Evolutionary conservation across 2,329 filamentous ascomycete genomes (phyloP), one percentile per base, ranked within the genome.

Genomic region (Aspergillus sp.): DNA sequence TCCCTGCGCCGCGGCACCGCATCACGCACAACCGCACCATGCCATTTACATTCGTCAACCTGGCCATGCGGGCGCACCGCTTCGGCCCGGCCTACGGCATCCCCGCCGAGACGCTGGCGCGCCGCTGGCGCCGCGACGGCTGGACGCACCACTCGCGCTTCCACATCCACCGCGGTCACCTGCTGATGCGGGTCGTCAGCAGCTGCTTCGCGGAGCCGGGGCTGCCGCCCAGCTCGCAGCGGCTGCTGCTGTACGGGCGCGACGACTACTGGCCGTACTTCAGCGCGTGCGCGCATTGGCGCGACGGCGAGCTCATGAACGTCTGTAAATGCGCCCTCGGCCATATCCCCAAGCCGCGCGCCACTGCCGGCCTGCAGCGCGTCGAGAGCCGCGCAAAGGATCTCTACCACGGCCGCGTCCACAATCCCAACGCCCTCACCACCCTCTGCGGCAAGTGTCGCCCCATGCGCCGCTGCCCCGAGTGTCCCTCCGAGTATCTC

Each of bases 261-360:
- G 79, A 82, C 47, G 82, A 85, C 60, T 85, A 83, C 66, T 78
- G 73, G 49, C 83, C 83, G 0, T 86, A 81, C 63, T 86, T 86
- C 67, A 83, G 80, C 10, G 79, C 78, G 1, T 86, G 83, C 58
- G 75, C 80, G 1, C 83, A 86, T 64, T 86, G 83, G 83, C 75
- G 77, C 16, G 80, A 85, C 55, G 83, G 83, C 16, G 73, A 82
- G 33, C 69, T 86, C 14, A 84, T 83, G 73, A 74, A 78, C 14
- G 69, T 81, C 32, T 82, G 81, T 59, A 86, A 86, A 68, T 86
- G 83, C 62, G 82, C 82, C 3, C 69, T 86, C 10, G 70, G 69
- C 10, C 83, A 86, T 57, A 78, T 86, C 32, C 82, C 82, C 0
- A 66, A 73, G 0, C 70, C 73, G 6, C 72, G 68, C 22, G 50